A percentile compares a stretch with the other conserved stretches of the same genome.
Evolutionary conservation across 1,284 basidiomycete species (phyloP).

Genomic region (Cerrena zonata): DNA sequence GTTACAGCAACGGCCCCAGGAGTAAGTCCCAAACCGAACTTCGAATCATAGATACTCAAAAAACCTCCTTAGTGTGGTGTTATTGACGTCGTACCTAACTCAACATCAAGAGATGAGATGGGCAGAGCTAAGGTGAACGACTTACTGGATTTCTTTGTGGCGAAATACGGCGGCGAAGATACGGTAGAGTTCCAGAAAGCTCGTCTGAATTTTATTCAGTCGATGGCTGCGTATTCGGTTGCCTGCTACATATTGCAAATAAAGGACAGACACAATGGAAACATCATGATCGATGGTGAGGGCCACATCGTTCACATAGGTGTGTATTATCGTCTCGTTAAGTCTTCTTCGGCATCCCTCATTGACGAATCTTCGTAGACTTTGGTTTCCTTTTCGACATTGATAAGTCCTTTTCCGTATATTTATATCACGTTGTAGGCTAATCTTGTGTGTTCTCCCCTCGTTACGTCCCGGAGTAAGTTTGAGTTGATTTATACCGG

Average conservation of each 20-base stretch:
- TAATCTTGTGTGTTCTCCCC: conserved; percentile 17
- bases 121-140: conserved; percentile 97
- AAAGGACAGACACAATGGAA: conserved; percentile 96
- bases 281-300: conserved; percentile 98
- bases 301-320: conserved; percentile 95
- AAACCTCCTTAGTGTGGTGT: conserved; percentile 73
- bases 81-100: conserved; percentile 97
- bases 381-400: conserved; percentile 99
- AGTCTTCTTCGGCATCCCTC: background rate
- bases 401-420: conserved; percentile 57
- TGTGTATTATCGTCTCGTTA: conserved; percentile 36
- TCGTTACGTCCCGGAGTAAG: conserved; percentile 37
- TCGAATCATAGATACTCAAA: conserved; percentile 1
- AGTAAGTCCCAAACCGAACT: conserved; percentile 43
- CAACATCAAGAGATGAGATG: conserved; percentile 99
- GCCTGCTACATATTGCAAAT: conserved; percentile 97
- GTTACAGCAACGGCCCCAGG: conserved; percentile 97
- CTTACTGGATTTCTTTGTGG: conserved; percentile 88
- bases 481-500: background rate
- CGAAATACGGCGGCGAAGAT: conserved; percentile 88
- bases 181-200: conserved; percentile 89
- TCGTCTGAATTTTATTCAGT: conserved; percentile 93
- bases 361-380: conserved; percentile 45
- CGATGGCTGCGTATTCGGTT: conserved; percentile 99
- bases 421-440: conserved; percentile 18